Base-by-base conservation (phyloP, 352 stramenopile genomes). In the Globisporangium emineosum region DNA sequence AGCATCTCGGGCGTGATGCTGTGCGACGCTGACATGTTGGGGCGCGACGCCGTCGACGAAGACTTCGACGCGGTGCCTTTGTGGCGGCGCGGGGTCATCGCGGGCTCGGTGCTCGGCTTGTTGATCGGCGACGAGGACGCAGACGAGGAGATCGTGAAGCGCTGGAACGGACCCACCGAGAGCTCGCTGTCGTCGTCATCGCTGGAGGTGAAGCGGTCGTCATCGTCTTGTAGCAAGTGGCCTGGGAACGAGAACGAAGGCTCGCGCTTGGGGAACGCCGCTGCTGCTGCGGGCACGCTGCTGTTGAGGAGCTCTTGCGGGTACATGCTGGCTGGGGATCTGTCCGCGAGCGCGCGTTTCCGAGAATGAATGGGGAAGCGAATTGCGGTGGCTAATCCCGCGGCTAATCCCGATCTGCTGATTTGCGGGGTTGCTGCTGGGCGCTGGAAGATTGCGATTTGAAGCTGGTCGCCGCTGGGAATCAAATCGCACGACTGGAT, bases 1-100 rank as follows among this genome's bases (percentile, higher is more conserved):
- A 95, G 70, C 73, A 89, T 91, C 60, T 88, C 81, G 33, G 93
- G 76, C 54, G 85, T 95, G 65, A 95, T 93, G 61, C 71, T 89
- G 66, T 78, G 83, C 21, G 83, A 92, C 32, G 81, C 79, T 51
- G 83, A 85, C 79, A 89, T 87, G 72, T 90, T 88, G 45, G 78
- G 71, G 8, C 79, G 74, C 3, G 75, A 65, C 19, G 60, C 19
- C 55, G 49, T 21, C 0, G 40, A 21, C 7, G 15, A 8, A 2
- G 40, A 45, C 3, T 3, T 42, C 35, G 40, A 45, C 6, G 17
- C 25, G 17, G 25, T 27, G n/a, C 13, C 56, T 27, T 58, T 66
- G 27, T 78, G 79, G 60, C 66, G 66, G 12, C 53, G 69, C 23
- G 73, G 60, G 5, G 62, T 62, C 42, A 62, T 67, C 25, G 51